Evolutionary conservation across 1,284 basidiomycete species (phyloP), one percentile per base, ranked within the genome.

Genomic region (Ceratobasidium theobromae): DNA sequence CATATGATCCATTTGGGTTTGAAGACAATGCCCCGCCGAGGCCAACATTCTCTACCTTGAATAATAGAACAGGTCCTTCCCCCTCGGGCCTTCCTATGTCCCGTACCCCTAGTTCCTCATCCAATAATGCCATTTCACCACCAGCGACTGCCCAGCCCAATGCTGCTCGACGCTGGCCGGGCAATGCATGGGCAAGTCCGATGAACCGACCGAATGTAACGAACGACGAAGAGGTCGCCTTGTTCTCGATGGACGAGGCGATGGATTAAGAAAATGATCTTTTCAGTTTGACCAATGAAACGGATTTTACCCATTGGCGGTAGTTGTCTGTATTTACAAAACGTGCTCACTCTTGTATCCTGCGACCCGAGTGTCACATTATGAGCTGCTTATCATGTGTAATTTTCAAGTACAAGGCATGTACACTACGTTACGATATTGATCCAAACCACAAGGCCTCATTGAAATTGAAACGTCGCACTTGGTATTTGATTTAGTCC

Each of bases 201-300:
- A 74, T 86, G 67, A 84, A 83, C 71, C 77, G 82, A 64, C 84
- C 85, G 4, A 81, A 82, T 65, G 74, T 81, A 33, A 83, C 80
- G 23, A 79, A 78, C 30, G 83, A 84, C 69, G 84, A 87, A 69
- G 86, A 88, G 71, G 84, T 85, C 70, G 84, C 84, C 53, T 74
- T 89, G 72, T 88, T 88, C 73, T 79, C 79, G 71, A 85, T 89
- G 84, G 86, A 88, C 60, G 49, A 64, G 40, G 38, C 18, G 12
- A 9, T 35, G 18, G 25, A 14, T 32, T 64, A 40, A 35, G 33
- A 41, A 43, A 30, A 48, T n/a, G 43, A 23, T n/a, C n/a, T n/a
- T n/a, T n/a, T n/a, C n/a, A n/a, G n/a, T n/a, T n/a, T n/a, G n/a
- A n/a, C n/a, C 32, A 40, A 32, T 23, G 33, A 28, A 33, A 12